These are phyloP conservation scores for Litsea cubeba DNA, from an alignment of 164 flowering plant genomes.

Conservation along the genomic window DNA sequence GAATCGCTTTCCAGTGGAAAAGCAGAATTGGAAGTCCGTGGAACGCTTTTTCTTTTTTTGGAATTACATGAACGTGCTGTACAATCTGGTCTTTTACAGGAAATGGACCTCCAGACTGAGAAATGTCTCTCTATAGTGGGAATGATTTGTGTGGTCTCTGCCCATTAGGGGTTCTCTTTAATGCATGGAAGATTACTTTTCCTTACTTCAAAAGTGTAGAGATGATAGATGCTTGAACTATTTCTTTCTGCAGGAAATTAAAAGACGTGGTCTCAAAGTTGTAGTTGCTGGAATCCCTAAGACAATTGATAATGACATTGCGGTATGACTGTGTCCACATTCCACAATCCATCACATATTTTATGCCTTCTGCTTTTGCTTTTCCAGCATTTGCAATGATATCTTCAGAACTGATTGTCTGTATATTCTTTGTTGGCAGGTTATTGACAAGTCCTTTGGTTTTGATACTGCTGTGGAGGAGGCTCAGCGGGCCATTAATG, in stretches of 20 bases:
- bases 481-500: constrained; percentile 91
- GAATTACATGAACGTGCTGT: too few relatives aligned
- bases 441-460: constrained; percentile 89
- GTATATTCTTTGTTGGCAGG: constrained; percentile 31
- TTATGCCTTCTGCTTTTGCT: background rate
- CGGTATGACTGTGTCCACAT: constrained; percentile 31
- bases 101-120: background rate
- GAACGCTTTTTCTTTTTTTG: too few relatives aligned
- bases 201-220: background rate
- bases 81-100: too few relatives aligned
- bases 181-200: background rate
- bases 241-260: constrained; percentile 43
- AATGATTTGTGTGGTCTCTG: too few relatives aligned
- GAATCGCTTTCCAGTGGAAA: too few relatives aligned
- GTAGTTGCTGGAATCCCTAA: constrained; percentile 79
- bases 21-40: too few relatives aligned
- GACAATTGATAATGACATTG: constrained; percentile 85
- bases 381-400: background rate
- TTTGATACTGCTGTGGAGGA: constrained; percentile 96
- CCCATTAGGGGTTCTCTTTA: too few relatives aligned
- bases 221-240: background rate
- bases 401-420: background rate
- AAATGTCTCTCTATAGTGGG: background rate
- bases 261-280: constrained; percentile 65
- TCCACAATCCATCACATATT: background rate